These are phyloP conservation scores for Letharia lupina DNA, from an alignment of 495 filamentous ascomycete species.

Conservation along the genomic window DNA sequence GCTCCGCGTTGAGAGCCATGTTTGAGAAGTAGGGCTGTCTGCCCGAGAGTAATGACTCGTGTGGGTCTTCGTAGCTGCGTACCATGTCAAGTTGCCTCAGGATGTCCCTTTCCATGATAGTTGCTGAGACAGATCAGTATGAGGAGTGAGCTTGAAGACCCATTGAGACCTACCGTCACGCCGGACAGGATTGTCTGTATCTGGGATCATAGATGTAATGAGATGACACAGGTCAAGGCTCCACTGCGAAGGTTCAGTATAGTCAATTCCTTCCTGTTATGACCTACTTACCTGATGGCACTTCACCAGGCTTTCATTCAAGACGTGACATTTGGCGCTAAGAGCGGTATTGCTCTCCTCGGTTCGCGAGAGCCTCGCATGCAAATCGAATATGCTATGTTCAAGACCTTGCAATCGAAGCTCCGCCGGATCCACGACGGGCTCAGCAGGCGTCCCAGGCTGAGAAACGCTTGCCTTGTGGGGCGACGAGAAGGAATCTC, in stretches of 20 bases:
- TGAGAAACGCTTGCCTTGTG: constrained; percentile 67
- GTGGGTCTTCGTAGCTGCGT: constrained; percentile 63
- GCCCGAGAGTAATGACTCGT: constrained; percentile 64
- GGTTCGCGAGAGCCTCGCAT: constrained; percentile 61
- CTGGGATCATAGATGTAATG: constrained; percentile 60
- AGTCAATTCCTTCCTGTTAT: constrained; percentile 1
- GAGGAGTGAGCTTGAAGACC: background rate
- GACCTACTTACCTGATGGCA: constrained; percentile 56
- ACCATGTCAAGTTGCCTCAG: constrained; percentile 71
- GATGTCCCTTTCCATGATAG: constrained; percentile 74
- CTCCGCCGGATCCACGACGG: constrained; percentile 69
- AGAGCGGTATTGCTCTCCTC: constrained; percentile 77
- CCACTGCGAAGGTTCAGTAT: constrained; percentile 38
- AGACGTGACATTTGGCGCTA: constrained; percentile 68
- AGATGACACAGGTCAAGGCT: constrained; percentile 71
- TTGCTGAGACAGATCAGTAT: constrained; percentile 45
- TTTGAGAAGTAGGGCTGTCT: constrained; percentile 70
- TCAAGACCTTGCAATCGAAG: constrained; percentile 68
- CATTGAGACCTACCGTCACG: constrained; percentile 43
- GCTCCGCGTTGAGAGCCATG: constrained; percentile 62
- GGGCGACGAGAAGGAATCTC: constrained; percentile 73
- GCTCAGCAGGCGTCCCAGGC: constrained; percentile 76
- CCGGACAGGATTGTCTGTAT: constrained; percentile 50
- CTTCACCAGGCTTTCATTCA: constrained; percentile 72
- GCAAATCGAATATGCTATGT: constrained; percentile 73